Evolutionary conservation across 768 basidiomycete genomes (phyloP).

Genomic region (Phlebiopsis gigantea): DNA sequence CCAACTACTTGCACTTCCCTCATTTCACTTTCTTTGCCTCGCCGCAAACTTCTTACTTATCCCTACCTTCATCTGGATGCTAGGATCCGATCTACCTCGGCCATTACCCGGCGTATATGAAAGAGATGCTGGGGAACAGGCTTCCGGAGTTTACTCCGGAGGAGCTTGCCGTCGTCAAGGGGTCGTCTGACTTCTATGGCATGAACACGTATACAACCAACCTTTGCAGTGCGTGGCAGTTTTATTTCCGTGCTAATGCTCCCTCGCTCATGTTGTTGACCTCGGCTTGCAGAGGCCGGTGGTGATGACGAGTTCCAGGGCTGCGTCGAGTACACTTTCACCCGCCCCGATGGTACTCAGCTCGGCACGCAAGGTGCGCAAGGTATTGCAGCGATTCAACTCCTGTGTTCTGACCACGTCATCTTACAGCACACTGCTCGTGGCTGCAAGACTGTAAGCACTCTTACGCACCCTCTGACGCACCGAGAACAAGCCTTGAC

Average conservation of each 20-base stretch:
- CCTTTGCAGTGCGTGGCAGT: conserved; percentile 35
- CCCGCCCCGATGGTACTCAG: conserved; percentile 59
- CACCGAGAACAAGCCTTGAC: conserved; percentile 19
- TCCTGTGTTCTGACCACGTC: background rate
- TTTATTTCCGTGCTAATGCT: no score
- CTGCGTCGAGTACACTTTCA: conserved; percentile 61
- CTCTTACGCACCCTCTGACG: background rate
- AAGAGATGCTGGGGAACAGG: conserved; percentile 51
- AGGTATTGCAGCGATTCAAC: no score
- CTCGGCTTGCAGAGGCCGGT: conserved; percentile 45
- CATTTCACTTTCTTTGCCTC: conserved; percentile 12
- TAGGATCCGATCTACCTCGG: conserved; percentile 73
- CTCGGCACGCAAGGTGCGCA: conserved; percentile 60
- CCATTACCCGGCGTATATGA: conserved; percentile 62
- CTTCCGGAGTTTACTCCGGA: conserved; percentile 56
- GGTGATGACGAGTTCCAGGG: conserved; percentile 70
- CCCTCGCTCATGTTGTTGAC: background rate
- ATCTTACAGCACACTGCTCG: conserved; percentile 46
- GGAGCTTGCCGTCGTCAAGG: conserved; percentile 53
- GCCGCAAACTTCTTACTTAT: background rate
- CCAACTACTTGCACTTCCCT: conserved; percentile 5
- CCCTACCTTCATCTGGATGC: background rate
- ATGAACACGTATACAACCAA: conserved; percentile 77
- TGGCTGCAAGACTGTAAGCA: conserved; percentile 63
- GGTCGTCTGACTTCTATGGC: conserved; percentile 69